Evolutionary conservation across 352 stramenopile species (phyloP).

Genomic region (Phytophthora sp.): DNA sequence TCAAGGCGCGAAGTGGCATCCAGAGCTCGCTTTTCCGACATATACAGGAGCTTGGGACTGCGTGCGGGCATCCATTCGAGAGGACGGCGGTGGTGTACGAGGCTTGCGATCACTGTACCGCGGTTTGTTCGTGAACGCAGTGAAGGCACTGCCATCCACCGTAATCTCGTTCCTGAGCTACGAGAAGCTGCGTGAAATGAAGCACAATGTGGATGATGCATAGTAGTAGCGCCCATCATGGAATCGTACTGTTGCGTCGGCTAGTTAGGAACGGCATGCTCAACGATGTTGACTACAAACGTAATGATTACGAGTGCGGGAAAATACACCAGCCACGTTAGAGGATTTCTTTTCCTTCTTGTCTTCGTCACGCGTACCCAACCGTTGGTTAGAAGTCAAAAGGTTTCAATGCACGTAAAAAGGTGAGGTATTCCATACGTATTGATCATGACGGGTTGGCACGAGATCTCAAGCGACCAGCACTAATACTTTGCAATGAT

Average conservation of each 20-base stretch:
- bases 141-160: slow-evolving; percentile 73
- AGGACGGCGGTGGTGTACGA: slow-evolving; percentile 33
- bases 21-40: slow-evolving; percentile 62
- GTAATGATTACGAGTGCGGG: too few species aligned
- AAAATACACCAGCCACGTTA: too few species aligned
- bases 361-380: too few species aligned
- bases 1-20: slow-evolving; percentile 66
- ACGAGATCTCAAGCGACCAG: too few species aligned
- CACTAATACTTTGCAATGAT: too few species aligned
- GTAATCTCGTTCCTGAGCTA: slow-evolving; percentile 85
- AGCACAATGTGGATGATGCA: slow-evolving; percentile 41
- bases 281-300: too few species aligned
- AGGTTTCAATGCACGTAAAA: too few species aligned
- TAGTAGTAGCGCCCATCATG: slow-evolving; percentile 1
- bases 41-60: slow-evolving; percentile 82
- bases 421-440: too few species aligned
- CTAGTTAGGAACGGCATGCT: too few species aligned
- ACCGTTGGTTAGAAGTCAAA: too few species aligned
- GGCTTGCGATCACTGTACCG: slow-evolving; percentile 67
- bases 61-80: slow-evolving; percentile 52
- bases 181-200: slow-evolving; percentile 75
- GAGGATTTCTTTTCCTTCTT: too few species aligned
- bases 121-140: slow-evolving; percentile 72
- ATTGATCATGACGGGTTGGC: too few species aligned
- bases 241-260: background rate